Evolutionary conservation across 2,329 filamentous ascomycete genomes (phyloP), one percentile per base, ranked within the genome.

Genomic region (Fusarium globosum): DNA sequence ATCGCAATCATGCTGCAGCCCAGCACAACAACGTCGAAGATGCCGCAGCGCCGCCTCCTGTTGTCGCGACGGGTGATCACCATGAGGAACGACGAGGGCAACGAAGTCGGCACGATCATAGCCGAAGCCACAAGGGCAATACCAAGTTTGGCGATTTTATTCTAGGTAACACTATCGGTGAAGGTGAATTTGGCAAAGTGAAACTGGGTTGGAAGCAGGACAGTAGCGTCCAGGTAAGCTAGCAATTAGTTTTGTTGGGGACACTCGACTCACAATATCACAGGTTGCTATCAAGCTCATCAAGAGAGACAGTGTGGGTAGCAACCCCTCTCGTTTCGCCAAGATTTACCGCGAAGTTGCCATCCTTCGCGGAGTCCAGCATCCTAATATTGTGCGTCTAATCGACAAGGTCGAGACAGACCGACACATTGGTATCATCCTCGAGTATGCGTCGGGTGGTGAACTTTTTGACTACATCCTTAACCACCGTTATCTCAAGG

Each of bases 321-420:
- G 90, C 72, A 98, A 98, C 81, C 94, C 95, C 7, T 94, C 92
- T 66, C 91, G 96, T 57, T 87, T 99, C 70, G 94, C 95, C 80
- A 99, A 99, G 85, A 99, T 99, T 78, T 95, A 98, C 84, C 94
- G 96, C 71, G 96, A 99, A 83, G 97, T 99, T 70, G 90, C 94
- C 48, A 99, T 99, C 78, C 86, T 99, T 56, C 90, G 91, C 68
- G 94, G 92, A 76, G 91, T 97, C 49, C 93, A 95, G 45, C 96
- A 99, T 82, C 95, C 96, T 26, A 99, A 99, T 81, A 99, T 99
- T 81, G 96, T 99, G 60, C 92, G 94, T 69, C 86, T 99, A 58
- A 96, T 98, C 83, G 97, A 99, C 84, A 98, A 99, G 94, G 95
- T 98, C 36, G 96, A 98, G 83, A 98, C 96, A 0, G 95, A 98